Base-by-base conservation (phyloP, 768 basidiomycete genomes). In the Lactifluus rugatus region DNA sequence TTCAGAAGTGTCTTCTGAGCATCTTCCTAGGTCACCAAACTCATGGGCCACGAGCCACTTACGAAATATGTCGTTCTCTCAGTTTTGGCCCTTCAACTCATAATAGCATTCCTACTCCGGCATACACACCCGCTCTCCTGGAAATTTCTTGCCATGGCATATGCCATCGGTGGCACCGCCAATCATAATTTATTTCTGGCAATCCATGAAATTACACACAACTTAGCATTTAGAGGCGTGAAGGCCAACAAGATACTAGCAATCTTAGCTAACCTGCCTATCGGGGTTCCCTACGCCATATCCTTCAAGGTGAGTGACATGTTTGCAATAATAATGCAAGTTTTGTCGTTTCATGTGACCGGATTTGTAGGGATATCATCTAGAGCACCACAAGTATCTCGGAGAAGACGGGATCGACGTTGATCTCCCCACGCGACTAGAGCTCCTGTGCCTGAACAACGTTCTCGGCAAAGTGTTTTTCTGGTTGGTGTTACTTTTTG, bases 161-260 rank as follows among this genome's bases (percentile, higher is more conserved):
- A 97, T 69, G 76, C 73, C 14, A 78, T 98, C 49, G 96, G 96
- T 2, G 96, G 93, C 3, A 97, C 95, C 0, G 87, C 88, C 8
- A 99, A 98, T 72, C 96, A 99, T 70, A 99, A 98, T 70, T 79
- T 95, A 39, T 99, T 99, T 73, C 81, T 99, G 48, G 93, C 96
- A 44, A 96, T 99, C 54, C 96, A 99, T 69, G 96, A 99, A 68
- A 96, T 99, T 61, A 96, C 94, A 2, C 96, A 99, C 70, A 98
- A 97, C 69, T 79, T 99, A 26, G 96, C 93, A 2, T 98, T 97
- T 75, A 81, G 78, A 61, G 78, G 86, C 23, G 80, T 98, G 47
- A 75, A 74, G 51, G 81, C 85, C 8, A 99, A 98, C 74, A 93
- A 94, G 66, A 69, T 84, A 25, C 74, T 97, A 21, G 93, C 96